Percentiles rank a stretch among this genome's conserved stretches.
phyloP scores from a whole-genome alignment of 169 alveolate species.

The Plasmodium relictum region DNA sequence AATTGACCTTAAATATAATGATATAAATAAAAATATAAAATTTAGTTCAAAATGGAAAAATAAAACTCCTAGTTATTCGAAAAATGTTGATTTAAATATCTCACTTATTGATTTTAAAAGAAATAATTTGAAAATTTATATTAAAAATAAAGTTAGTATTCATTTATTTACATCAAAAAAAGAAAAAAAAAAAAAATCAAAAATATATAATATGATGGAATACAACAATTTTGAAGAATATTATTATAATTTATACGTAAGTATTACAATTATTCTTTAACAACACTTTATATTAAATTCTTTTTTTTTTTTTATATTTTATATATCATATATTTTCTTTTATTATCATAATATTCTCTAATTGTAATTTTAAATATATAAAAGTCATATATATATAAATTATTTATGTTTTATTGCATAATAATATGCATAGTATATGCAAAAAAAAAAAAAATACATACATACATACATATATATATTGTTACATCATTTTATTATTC shows the following conservation, averaged over 20 bases:
- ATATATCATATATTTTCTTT: no score
- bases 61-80: neutral
- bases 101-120: slow-evolving; percentile 47
- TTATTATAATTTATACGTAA: slow-evolving; percentile 67
- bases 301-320: no score
- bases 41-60: neutral
- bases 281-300: no score
- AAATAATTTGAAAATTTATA: slow-evolving; percentile 30
- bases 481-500: neutral
- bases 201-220: slow-evolving; percentile 51
- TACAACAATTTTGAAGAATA: slow-evolving; percentile 68
- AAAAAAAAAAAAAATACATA: neutral
- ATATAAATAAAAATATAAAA: slow-evolving; percentile 5
- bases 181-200: neutral
- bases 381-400: no score
- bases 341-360: no score
- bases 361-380: no score
- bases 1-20: slow-evolving; percentile 20
- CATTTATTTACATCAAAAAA: slow-evolving; percentile 48
- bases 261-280: neutral
- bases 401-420: neutral
- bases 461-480: slow-evolving; percentile 5
- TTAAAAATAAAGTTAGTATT: slow-evolving; percentile 18
- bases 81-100: slow-evolving; percentile 22
- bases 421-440: neutral